Base-by-base conservation (phyloP, 176 grass and related monocot species). In the Echinochloa phyllopogon region DNA sequence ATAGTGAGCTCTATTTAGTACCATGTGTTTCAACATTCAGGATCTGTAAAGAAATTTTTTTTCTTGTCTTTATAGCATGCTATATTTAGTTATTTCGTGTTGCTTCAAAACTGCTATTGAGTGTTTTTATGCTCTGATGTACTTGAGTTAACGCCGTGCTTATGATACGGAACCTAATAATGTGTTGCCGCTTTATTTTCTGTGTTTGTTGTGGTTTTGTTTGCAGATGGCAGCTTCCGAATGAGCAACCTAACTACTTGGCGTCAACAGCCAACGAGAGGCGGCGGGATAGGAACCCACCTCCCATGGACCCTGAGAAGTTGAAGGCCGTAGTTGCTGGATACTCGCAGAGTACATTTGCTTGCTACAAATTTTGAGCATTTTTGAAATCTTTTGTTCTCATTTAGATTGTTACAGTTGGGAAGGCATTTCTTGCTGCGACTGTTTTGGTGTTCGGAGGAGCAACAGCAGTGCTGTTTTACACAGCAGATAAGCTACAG, bases 381-480 rank as follows among this genome's bases (percentile, higher is more conserved):
- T 73, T 86, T 27, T 58, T 57, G 72, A 65, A 8, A 48, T 84
- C 9, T 51, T 55, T 39, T 60, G 2, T 76, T 37, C 65, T 68
- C 37, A 81, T 33, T 81, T 56, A 43, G 12, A 70, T 49, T 40
- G 69, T 72, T 87, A 50, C 88, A 98, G 96, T 98, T 94, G 93
- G 85, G 18, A 98, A 95, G 70, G 96, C 93, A 75, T 95, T 95
- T 90, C 49, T 75, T 61, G 83, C 56, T 92, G 91, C 89, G 2
- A 95, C 91, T 64, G 18, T 88, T 18, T 69, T 95, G 76, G 87
- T 98, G 73, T 98, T 98, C 55, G 96, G 96, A 89, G 96, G 93
- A 68, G 80, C 85, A 40, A 89, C 93, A 27, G 52, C 77, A 27
- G 71, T 87, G 38, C 64, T 91, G 38, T 57, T 87, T 27, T 94